Evolutionary conservation across 352 stramenopile genomes (phyloP), one percentile per base, ranked within the genome.

Genomic region (Pythium aristosporum): DNA sequence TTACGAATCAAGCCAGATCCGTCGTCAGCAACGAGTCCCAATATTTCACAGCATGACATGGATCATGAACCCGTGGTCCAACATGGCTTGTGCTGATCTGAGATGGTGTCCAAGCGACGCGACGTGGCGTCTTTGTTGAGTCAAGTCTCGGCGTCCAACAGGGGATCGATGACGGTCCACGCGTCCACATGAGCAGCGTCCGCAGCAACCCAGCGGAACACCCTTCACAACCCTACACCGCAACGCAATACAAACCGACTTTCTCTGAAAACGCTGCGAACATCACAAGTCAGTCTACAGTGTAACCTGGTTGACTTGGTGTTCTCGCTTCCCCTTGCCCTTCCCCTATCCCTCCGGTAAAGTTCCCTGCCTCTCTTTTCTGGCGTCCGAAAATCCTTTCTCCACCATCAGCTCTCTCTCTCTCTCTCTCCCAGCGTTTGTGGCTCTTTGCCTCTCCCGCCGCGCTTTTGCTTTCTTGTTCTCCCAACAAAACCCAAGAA

Each of bases 301-400:
- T 30, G 10, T 32, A 18, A 50, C 44, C 10, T 30, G 9, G 50
- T 15, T 57, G 50, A 42, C 43, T 30, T 30, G 25, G 20, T 34
- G 10, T 57, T 41, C 37, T 39, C 34, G 21, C 28, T 30, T 57
- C 32, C 51, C 51, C 51, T 57, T 30, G 34, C 51, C 51, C 55
- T 61, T 53, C 5, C 41, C 55, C 55, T 61, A 61, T 51, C 55
- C 55, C 55, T 61, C 11, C 15, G 5, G 41, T 28, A 61, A 61
- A 49, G 41, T 61, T 49, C 51, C 32, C 51, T 34, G 4, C 28
- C 21, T 30, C 9, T 15, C 37, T 30, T 30, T 30, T 30, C 25
- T 30, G 25, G 28, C 15, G 18, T 37, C 21, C 21, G 23, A 48
- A 58, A 42, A 37, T 2, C 36, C 37, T 23, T 59, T 59, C 52